Evolutionary conservation across 306 rosid species (phyloP), one percentile per base, ranked within the genome.

Genomic region (Lathyrus tuberosus): DNA sequence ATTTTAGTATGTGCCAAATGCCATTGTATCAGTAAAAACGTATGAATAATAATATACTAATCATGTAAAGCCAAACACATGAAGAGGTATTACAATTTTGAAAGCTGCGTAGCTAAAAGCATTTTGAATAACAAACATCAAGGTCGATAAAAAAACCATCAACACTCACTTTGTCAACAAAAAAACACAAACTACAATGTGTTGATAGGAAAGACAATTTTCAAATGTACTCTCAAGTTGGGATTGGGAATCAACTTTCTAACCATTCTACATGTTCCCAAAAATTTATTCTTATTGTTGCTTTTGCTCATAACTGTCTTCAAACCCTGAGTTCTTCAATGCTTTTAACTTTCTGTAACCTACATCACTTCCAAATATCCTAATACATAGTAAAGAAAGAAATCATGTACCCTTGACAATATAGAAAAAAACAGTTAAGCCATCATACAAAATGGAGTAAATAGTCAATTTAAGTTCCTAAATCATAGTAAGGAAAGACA

Each of bases 121-220:
- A 79, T 18, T 61, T 33, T 80, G 22, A 58, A 80, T 69, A 65
- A 57, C 67, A 72, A 80, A 48, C 70, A 53, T 60, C 58, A 8
- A 69, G 73, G 80, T 74, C 54, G 54, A 46, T 4, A 60, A 72
- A 63, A 22, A 80, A 49, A 77, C 77, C 76, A 46, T 77, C 82
- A 56, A 61, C 62, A 80, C 46, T 65, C 52, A 76, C 56, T 73
- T 76, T 66, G 68, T 33, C 49, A 65, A 67, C 62, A 66, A 33
- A 6, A 22, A 2, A 22, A 2, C 24, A 22, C n/a, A n/a, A n/a
- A n/a, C n/a, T n/a, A n/a, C n/a, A n/a, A n/a, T n/a, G n/a, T n/a
- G n/a, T n/a, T n/a, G 1, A 76, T 40, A 63, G 65, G 59, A 35
- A 12, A 54, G 37, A 69, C 3, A 24, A 24, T 1, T 2, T n/a